Evolutionary conservation across 108 stramenopile species (phyloP), one percentile per base, ranked within the genome.

Genomic region (Pelagomonas calceolata): DNA sequence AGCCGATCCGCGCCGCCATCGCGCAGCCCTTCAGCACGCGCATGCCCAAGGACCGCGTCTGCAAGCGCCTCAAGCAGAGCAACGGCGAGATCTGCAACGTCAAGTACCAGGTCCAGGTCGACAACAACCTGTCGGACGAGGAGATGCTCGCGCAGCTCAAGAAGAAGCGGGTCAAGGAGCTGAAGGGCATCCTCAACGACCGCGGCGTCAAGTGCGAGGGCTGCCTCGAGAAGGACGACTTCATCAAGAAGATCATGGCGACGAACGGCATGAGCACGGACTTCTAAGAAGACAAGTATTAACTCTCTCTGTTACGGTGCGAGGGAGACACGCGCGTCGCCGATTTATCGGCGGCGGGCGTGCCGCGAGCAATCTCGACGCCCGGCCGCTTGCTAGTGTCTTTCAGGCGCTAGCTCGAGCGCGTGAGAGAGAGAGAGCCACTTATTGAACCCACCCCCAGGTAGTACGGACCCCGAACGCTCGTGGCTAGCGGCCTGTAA

Each of bases 141-240:
- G 95, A 99, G 75, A 87, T 95, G 21, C 14, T 60, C 21, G 51
- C 51, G 21, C 18, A 60, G 51, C 14, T 60, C 79, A 87, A 78
- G 68, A 94, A 95, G 82, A 80, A 98, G 80, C 86, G 95, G 69
- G 96, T 99, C 63, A 96, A 96, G 86, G 92, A 97, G 81, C 80
- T 99, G 29, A 98, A 97, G 80, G 77, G 83, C 64, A 98, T 99
- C 76, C 84, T 99, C 75, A 74, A 84, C 44, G 95, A 98, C 70
- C 83, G 96, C 77, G 98, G 98, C 45, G 95, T 97, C 29, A 90
- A 92, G 74, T 99, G 96, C 85, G 87, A 86, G 67, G 95, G 95
- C 64, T 97, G 96, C 78, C 74, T 95, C 36, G 98, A 99, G 81
- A 99, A 99, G 92, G 90, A 86, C n/a, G 98, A 99, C 74, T 99